These are phyloP conservation scores for Melampsora larici-populina DNA, from an alignment of 1,284 basidiomycete genomes.

Conservation along the genomic window DNA sequence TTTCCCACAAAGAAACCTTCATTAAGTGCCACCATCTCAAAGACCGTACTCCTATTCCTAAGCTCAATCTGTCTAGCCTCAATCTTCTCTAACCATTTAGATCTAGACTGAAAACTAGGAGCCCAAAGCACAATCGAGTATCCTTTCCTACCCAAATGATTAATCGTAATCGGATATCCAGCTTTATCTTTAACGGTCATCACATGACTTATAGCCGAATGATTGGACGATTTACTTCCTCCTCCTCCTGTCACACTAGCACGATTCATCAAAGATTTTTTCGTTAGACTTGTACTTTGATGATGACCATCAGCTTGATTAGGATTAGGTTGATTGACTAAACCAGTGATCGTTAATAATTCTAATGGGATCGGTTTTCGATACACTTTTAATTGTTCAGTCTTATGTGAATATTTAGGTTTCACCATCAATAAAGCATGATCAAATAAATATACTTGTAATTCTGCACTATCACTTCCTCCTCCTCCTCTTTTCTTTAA, in stretches of 20 bases:
- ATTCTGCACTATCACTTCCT: conserved; percentile 75
- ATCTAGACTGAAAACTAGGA: conserved; percentile 74
- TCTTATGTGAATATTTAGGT: conserved; percentile 76
- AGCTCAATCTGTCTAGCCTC: conserved; percentile 81
- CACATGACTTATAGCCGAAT: conserved; percentile 4
- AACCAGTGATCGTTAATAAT: conserved; percentile 76
- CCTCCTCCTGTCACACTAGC: conserved; percentile 53
- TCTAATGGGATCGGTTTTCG: conserved; percentile 96
- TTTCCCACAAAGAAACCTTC: conserved; percentile 80
- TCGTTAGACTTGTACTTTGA: conserved; percentile 49
- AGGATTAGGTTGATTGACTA: conserved; percentile 62
- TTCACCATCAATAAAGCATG: conserved; percentile 96
- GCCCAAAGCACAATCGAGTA: conserved; percentile 94
- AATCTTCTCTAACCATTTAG: conserved; percentile 93
- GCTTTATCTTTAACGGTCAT: conserved; percentile 62
- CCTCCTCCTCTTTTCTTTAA: conserved; percentile 81
- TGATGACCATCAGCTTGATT: not conserved
- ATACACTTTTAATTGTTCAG: conserved; percentile 90
- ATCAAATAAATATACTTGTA: conserved; percentile 93
- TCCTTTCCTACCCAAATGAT: conserved; percentile 86
- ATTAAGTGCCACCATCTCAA: conserved; percentile 78
- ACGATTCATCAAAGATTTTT: conserved; percentile 58
- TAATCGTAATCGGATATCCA: conserved; percentile 86
- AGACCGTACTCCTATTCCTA: conserved; percentile 78
- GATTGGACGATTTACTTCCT: conserved; percentile 43